These are phyloP conservation scores for Candida endomychidarum DNA, from an alignment of 805 yeast genomes.

Conservation along the genomic window DNA sequence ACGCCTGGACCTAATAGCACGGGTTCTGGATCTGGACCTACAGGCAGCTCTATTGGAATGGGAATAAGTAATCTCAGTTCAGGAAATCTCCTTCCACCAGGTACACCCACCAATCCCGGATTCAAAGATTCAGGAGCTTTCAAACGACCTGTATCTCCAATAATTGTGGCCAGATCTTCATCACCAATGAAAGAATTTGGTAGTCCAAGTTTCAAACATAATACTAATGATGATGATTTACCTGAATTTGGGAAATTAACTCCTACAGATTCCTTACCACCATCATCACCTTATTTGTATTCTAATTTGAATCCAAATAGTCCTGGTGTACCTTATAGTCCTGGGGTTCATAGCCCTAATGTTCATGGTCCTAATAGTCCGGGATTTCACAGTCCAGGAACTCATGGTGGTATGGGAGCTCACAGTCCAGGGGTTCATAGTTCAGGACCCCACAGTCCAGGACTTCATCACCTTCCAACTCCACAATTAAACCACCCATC, in stretches of 20 bases:
- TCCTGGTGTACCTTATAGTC: background rate
- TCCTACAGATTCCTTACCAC: conserved; percentile 14
- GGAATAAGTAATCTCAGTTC: conserved; percentile 11
- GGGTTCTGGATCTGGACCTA: no score
- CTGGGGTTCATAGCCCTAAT: background rate
- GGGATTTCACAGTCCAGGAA: background rate
- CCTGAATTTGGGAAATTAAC: conserved; percentile 17
- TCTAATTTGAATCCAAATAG: conserved; percentile 3
- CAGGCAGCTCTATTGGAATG: conserved; percentile 4
- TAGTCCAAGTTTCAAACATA: conserved; percentile 10
- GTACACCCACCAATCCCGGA: conserved; percentile 6
- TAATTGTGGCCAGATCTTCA: conserved; percentile 17
- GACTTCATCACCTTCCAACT: conserved; percentile 2
- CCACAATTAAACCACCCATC: conserved; percentile 1
- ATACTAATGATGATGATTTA: conserved; percentile 14
- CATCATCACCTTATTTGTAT: conserved; percentile 5
- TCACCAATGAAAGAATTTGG: conserved; percentile 18
- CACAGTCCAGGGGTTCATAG: background rate
- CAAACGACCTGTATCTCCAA: conserved; percentile 50
- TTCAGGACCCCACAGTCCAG: background rate
- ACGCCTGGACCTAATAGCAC: background rate
- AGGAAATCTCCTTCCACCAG: conserved; percentile 3
- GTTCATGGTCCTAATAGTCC: background rate
- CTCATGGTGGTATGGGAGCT: background rate
- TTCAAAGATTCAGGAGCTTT: conserved; percentile 35